Percentiles rank a stretch among this genome's conserved stretches.
Evolutionary conservation across 257 asterid genomes (phyloP).

Genomic region (Haberlea rhodopensis): DNA sequence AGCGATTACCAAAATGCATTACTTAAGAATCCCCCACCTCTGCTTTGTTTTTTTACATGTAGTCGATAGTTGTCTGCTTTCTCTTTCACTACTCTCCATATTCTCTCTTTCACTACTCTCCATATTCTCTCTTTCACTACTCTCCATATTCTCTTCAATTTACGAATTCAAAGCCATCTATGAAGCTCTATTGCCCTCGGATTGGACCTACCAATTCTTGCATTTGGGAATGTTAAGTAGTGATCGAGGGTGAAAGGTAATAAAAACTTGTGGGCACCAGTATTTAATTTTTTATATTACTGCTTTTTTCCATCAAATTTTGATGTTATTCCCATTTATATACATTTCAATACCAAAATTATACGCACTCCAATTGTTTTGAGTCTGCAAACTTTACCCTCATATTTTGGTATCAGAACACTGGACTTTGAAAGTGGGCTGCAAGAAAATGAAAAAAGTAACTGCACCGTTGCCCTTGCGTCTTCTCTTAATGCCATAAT

Average conservation of each 20-base stretch:
- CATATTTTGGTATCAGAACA: background rate
- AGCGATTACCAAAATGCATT: background rate
- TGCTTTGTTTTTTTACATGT: constrained; percentile 6
- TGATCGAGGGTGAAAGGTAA: background rate
- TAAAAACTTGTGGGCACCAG: background rate
- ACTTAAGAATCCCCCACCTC: background rate
- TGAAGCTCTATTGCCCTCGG: background rate
- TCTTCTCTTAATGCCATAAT: background rate
- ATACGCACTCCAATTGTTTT: background rate
- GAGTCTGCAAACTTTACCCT: background rate
- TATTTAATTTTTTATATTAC: background rate
- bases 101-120: no score
- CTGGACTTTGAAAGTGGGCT: background rate
- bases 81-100: no score
- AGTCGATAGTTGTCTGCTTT: background rate
- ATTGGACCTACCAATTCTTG: background rate
- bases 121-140: no score
- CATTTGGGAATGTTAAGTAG: constrained; percentile 6
- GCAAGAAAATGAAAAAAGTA: no score
- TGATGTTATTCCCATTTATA: no score
- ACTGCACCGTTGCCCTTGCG: background rate
- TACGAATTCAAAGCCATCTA: background rate
- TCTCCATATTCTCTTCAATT: background rate
- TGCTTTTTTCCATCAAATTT: no score
- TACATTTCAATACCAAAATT: no score